Conservation (phyloP, 805 yeast species). For the Candida sakaeoensis region DNA sequence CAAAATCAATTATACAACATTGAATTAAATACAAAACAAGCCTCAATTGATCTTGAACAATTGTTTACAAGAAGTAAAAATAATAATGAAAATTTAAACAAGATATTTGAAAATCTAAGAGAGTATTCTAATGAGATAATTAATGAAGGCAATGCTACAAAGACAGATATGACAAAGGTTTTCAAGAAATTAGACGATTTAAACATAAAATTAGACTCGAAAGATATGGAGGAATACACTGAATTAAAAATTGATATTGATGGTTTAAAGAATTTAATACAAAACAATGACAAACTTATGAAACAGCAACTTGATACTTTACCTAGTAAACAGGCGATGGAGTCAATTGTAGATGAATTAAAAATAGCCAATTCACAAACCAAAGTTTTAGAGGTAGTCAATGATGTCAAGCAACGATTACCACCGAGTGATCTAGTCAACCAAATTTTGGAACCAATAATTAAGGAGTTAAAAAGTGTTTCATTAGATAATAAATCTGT, state of each 20-base stretch:
- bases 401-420: neutral
- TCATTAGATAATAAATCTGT: slow-evolving; percentile 19
- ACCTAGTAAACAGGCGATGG: neutral
- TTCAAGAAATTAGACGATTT: slow-evolving; percentile 15
- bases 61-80: slow-evolving; percentile 37
- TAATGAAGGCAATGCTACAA: slow-evolving; percentile 34
- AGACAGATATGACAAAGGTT: slow-evolving; percentile 24
- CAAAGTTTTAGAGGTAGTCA: neutral
- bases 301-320: neutral
- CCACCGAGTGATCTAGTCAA: slow-evolving; percentile 13
- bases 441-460: slow-evolving; percentile 24
- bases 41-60: slow-evolving; percentile 32
- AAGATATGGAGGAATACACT: slow-evolving; percentile 1
- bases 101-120: slow-evolving; percentile 30
- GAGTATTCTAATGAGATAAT: slow-evolving; percentile 32
- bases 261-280: neutral
- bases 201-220: neutral
- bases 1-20: slow-evolving; percentile 26
- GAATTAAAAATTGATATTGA: slow-evolving; percentile 4
- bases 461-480: slow-evolving; percentile 23
- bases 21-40: slow-evolving; percentile 33
- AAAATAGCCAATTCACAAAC: neutral
- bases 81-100: slow-evolving; percentile 35
- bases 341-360: neutral
- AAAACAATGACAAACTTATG: neutral